phyloP scores from a whole-genome alignment of 306 rosid genomes.

The Cicer arietinum region DNA sequence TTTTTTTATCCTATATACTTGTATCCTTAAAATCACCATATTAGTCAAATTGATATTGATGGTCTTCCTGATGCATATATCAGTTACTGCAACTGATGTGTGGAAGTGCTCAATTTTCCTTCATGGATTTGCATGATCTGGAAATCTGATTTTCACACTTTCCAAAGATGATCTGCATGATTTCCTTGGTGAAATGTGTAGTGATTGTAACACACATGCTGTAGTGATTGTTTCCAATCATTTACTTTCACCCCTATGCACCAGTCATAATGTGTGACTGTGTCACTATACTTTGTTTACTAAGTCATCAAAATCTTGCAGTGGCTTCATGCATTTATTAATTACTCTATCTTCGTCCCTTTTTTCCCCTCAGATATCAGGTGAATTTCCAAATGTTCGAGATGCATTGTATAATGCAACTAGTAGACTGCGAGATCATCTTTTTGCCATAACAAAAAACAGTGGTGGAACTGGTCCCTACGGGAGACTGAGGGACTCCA shows the following conservation, averaged over 20 bases:
- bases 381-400: conserved; percentile 80
- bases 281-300: conserved; percentile 3
- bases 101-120: conserved; percentile 25
- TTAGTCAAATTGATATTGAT: conserved; percentile 26
- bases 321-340: conserved; percentile 37
- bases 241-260: conserved; percentile 20
- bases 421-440: conserved; percentile 78
- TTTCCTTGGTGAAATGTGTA: conserved; percentile 21
- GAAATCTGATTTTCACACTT: conserved; percentile 31
- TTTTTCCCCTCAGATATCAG: conserved; percentile 67
- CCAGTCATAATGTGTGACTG: not conserved
- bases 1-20: conserved; percentile 30
- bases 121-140: conserved; percentile 17
- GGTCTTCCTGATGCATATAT: conserved; percentile 27
- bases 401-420: conserved; percentile 84
- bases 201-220: not conserved
- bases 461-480: conserved; percentile 59
- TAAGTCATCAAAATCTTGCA: conserved; percentile 26
- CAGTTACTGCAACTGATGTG: conserved; percentile 22
- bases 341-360: conserved; percentile 18
- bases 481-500: conserved; percentile 62
- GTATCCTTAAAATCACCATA: conserved; percentile 5
- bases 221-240: conserved; percentile 2
- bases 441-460: conserved; percentile 57
- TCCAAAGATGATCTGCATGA: conserved; percentile 30